Conservation (phyloP, 805 yeast species). For the Wickerhamomyces canadensis region DNA sequence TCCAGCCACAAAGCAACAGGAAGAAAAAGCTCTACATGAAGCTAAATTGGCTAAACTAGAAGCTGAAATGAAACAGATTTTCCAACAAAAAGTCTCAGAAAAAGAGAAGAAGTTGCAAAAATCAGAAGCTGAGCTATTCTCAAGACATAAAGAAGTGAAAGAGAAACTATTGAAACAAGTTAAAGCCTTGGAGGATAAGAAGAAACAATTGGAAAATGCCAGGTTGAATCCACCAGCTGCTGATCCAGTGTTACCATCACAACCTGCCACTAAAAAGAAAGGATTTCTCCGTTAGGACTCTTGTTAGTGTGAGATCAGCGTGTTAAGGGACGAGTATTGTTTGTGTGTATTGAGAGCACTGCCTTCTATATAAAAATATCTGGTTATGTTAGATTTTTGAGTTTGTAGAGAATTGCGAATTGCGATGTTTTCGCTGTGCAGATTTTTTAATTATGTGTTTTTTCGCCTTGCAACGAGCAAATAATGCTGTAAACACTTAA, state of each 20-base stretch:
- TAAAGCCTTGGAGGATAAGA: conserved; percentile 86
- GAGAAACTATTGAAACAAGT: conserved; percentile 87
- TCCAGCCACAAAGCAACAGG: conserved; percentile 88
- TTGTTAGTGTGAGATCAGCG: too few species aligned
- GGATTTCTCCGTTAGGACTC: conserved; percentile 74
- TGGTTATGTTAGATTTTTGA: too few species aligned
- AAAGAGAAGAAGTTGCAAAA: conserved; percentile 96
- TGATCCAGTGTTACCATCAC: conserved; percentile 26
- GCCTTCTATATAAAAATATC: too few species aligned
- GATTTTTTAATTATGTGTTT: too few species aligned
- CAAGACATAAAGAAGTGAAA: conserved; percentile 96
- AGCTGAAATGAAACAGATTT: conserved; percentile 92
- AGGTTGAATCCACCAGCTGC: conserved; percentile 37
- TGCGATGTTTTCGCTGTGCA: too few species aligned
- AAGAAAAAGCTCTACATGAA: conserved; percentile 88
- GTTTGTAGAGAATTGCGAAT: too few species aligned
- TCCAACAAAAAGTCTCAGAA: conserved; percentile 93
- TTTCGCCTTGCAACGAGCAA: conserved; percentile 1
- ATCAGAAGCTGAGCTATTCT: conserved; percentile 92
- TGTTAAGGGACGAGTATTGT: too few species aligned
- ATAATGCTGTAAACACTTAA: conserved; percentile 1
- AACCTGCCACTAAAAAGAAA: conserved; percentile 53
- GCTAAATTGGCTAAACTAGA: conserved; percentile 92
- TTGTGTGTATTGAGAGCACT: too few species aligned
- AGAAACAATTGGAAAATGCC: conserved; percentile 67